phyloP scores from a whole-genome alignment of 2,329 filamentous ascomycete species.

The Furcasterigmium sp. region DNA sequence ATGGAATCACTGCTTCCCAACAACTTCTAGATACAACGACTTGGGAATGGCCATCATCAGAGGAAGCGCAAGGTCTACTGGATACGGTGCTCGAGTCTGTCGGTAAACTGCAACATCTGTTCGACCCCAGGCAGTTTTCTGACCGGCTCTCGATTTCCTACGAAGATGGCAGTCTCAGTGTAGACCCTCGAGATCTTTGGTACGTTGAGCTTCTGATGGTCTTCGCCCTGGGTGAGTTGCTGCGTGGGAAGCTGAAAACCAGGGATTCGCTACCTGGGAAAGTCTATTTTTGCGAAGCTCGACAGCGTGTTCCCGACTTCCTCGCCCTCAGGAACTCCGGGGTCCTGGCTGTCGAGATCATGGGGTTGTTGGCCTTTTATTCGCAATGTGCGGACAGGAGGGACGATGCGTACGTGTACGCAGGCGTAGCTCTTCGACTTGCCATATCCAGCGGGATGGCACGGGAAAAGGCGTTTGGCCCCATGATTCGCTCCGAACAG shows the following conservation, averaged over 20 bases:
- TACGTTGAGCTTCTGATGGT: neutral
- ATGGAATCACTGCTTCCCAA: neutral
- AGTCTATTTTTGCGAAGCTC: too few relatives aligned
- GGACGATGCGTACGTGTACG: neutral
- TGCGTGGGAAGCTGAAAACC: neutral
- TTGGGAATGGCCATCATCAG: neutral
- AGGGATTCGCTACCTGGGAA: neutral
- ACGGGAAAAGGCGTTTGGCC: neutral
- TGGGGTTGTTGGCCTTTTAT: neutral
- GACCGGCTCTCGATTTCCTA: neutral
- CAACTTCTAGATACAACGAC: neutral
- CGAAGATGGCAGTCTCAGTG: neutral
- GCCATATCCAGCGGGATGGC: neutral
- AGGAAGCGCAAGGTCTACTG: neutral
- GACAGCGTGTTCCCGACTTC: neutral
- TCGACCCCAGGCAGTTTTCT: neutral
- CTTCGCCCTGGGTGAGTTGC: neutral
- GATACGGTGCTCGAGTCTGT: neutral
- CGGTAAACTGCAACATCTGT: neutral
- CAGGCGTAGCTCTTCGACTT: neutral
- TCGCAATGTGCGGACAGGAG: neutral
- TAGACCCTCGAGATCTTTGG: neutral
- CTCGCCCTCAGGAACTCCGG: neutral
- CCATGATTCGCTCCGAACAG: neutral
- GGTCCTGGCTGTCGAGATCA: neutral